Percentiles rank a stretch among this genome's conserved stretches.
These are phyloP conservation scores for Sporothrix dimorphospora DNA, from an alignment of 2,329 filamentous ascomycete genomes.

Conservation along the genomic window DNA sequence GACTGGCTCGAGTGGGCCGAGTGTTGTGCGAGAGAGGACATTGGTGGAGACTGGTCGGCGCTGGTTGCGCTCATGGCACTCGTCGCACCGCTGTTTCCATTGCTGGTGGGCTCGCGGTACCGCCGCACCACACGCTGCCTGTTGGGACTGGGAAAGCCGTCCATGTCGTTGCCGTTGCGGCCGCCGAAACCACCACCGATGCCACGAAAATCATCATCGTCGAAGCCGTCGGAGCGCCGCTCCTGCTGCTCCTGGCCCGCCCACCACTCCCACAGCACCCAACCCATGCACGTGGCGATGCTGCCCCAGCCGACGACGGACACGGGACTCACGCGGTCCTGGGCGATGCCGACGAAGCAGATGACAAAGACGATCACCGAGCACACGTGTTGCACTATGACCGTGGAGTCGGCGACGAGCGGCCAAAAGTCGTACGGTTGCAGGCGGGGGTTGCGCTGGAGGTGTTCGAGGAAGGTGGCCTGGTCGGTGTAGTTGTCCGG, in stretches of 20 bases:
- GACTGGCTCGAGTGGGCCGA: not conserved
- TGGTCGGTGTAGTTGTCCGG: conserved; percentile 99
- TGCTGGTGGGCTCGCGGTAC: conserved; percentile 32
- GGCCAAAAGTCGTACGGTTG: conserved; percentile 99
- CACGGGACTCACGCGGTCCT: conserved; percentile 86
- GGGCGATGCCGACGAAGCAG: conserved; percentile 88
- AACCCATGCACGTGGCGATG: conserved; percentile 80
- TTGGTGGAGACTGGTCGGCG: not conserved
- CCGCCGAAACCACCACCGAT: not conserved
- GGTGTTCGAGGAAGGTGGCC: conserved; percentile 91
- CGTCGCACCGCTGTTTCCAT: conserved; percentile 26
- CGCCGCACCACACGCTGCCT: conserved; percentile 17
- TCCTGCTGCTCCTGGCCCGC: conserved; percentile 59
- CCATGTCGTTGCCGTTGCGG: not conserved
- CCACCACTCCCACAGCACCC: conserved; percentile 92
- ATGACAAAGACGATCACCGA: conserved; percentile 93
- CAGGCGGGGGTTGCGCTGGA: conserved; percentile 90
- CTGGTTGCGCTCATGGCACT: conserved; percentile 8
- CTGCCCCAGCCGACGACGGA: conserved; percentile 85
- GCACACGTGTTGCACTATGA: conserved; percentile 96
- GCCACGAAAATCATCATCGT: not conserved
- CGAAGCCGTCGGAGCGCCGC: not conserved
- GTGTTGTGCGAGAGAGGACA: conserved; percentile 1
- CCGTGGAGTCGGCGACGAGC: conserved; percentile 88
- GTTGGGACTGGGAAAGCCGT: conserved; percentile 1